Conservation (phyloP, 2,329 filamentous ascomycete species). For the Neofusicoccum laricinum region DNA sequence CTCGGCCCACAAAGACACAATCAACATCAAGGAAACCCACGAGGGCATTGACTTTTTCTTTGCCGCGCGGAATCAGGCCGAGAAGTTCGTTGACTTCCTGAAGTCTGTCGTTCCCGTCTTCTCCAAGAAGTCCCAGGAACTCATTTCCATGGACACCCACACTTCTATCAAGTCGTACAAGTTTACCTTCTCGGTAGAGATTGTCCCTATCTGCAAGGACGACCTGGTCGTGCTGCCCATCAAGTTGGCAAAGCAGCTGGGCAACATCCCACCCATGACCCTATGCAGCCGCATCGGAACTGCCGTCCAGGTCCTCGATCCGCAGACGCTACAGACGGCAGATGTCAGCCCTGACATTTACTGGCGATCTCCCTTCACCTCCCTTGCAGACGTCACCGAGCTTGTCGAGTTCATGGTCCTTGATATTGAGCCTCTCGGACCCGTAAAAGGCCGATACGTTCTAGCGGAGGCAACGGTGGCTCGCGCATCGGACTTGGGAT, state of each 20-base stretch:
- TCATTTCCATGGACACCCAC: conserved; percentile 91
- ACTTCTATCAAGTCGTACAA: conserved; percentile 91
- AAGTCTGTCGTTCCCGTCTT: conserved; percentile 75
- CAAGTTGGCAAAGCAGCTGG: conserved; percentile 78
- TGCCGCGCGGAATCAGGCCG: conserved; percentile 81
- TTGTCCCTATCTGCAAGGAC: conserved; percentile 96
- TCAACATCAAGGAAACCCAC: conserved; percentile 97
- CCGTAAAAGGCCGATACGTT: conserved; percentile 74
- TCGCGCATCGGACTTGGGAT: conserved; percentile 78
- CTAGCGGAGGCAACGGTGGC: conserved; percentile 87
- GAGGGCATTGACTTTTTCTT: conserved; percentile 98
- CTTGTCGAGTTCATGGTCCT: conserved; percentile 92
- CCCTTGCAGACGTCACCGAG: conserved; percentile 78
- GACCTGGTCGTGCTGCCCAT: conserved; percentile 92
- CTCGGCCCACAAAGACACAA: conserved; percentile 82
- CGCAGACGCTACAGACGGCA: conserved; percentile 83
- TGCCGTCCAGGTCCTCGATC: conserved; percentile 83
- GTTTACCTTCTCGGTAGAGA: conserved; percentile 83
- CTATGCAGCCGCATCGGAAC: conserved; percentile 89
- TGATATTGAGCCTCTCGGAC: conserved; percentile 80
- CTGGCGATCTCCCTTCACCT: conserved; percentile 84
- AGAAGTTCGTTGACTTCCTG: conserved; percentile 89
- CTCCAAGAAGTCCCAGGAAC: conserved; percentile 81
- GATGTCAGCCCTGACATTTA: conserved; percentile 81
- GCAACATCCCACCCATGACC: conserved; percentile 83